These are phyloP conservation scores for Exophiala bonariae DNA, from an alignment of 2,329 filamentous ascomycete species.

Conservation along the genomic window DNA sequence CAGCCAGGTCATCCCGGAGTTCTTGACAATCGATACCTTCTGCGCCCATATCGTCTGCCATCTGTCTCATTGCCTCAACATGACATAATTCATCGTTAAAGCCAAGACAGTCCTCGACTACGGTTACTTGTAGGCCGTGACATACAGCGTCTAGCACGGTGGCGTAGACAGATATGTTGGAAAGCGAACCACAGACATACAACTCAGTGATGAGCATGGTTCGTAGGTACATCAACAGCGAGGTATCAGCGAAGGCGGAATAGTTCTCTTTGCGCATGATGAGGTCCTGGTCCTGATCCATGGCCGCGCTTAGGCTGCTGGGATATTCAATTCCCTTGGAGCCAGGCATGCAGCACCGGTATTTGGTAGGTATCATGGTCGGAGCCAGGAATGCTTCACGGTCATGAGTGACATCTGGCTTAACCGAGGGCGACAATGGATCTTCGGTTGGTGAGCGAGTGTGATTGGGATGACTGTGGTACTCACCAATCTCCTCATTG, in stretches of 20 bases:
- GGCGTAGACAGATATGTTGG: slow-evolving; percentile 86
- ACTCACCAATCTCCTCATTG: slow-evolving; percentile 12
- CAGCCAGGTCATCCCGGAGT: slow-evolving; percentile 53
- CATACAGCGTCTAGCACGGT: slow-evolving; percentile 87
- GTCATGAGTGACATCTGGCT: slow-evolving; percentile 31
- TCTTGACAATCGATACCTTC: slow-evolving; percentile 61
- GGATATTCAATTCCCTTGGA: slow-evolving; percentile 51
- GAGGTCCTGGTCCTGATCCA: slow-evolving; percentile 53
- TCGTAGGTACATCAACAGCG: slow-evolving; percentile 74
- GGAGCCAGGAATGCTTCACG: slow-evolving; percentile 42
- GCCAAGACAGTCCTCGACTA: slow-evolving; percentile 86
- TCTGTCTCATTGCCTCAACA: slow-evolving; percentile 66
- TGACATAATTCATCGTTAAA: slow-evolving; percentile 72
- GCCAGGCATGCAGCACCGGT: slow-evolving; percentile 41
- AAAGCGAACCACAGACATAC: slow-evolving; percentile 82
- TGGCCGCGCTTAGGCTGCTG: slow-evolving; percentile 48
- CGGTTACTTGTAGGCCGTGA: slow-evolving; percentile 81
- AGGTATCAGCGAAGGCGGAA: slow-evolving; percentile 78
- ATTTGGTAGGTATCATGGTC: slow-evolving; percentile 23
- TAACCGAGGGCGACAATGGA: slow-evolving; percentile 13
- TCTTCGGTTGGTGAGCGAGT: slow-evolving; percentile 15
- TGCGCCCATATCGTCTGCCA: slow-evolving; percentile 74
- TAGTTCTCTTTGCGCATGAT: slow-evolving; percentile 74
- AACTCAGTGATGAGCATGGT: slow-evolving; percentile 85
- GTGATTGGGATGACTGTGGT: slow-evolving; percentile 10